These are phyloP conservation scores for Mycena citricolor DNA, from an alignment of 1,284 basidiomycete species.

Conservation along the genomic window DNA sequence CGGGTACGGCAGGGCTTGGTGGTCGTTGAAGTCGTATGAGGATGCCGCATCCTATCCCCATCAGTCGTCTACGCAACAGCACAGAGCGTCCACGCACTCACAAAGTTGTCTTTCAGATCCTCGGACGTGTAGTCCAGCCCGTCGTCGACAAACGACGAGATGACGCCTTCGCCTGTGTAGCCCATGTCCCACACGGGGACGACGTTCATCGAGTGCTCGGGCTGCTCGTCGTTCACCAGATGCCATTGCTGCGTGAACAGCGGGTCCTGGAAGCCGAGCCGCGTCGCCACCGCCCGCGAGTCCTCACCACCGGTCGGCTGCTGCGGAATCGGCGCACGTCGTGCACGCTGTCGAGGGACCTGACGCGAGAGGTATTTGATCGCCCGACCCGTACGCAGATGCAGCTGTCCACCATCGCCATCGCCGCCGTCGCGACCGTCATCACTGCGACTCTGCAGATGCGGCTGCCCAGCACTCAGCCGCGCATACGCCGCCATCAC, in stretches of 20 bases:
- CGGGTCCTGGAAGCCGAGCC: slow-evolving; percentile 83
- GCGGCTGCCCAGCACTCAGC: slow-evolving; percentile 39
- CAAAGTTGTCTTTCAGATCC: slow-evolving; percentile 90
- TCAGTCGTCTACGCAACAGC: slow-evolving; percentile 10
- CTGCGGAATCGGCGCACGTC: slow-evolving; percentile 66
- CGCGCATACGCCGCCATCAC: slow-evolving; percentile 53
- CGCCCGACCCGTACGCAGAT: no score
- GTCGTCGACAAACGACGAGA: slow-evolving; percentile 93
- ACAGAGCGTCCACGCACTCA: slow-evolving; percentile 43
- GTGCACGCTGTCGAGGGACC: slow-evolving; percentile 60
- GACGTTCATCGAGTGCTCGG: slow-evolving; percentile 83
- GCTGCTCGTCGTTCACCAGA: slow-evolving; percentile 74
- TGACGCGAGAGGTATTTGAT: slow-evolving; percentile 60
- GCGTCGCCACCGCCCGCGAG: slow-evolving; percentile 53
- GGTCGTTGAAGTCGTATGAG: slow-evolving; percentile 97
- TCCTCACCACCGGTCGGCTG: slow-evolving; percentile 34
- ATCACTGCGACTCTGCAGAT: slow-evolving; percentile 39
- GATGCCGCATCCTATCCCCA: slow-evolving; percentile 78
- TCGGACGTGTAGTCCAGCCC: slow-evolving; percentile 89
- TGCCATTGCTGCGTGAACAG: slow-evolving; percentile 93
- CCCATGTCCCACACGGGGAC: slow-evolving; percentile 85
- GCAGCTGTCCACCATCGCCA: no score
- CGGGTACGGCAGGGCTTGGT: slow-evolving; percentile 85
- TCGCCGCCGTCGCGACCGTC: no score
- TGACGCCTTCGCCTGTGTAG: slow-evolving; percentile 84